Conservation (phyloP, 176 grass and related monocot genomes). For the Musa beccarii region DNA sequence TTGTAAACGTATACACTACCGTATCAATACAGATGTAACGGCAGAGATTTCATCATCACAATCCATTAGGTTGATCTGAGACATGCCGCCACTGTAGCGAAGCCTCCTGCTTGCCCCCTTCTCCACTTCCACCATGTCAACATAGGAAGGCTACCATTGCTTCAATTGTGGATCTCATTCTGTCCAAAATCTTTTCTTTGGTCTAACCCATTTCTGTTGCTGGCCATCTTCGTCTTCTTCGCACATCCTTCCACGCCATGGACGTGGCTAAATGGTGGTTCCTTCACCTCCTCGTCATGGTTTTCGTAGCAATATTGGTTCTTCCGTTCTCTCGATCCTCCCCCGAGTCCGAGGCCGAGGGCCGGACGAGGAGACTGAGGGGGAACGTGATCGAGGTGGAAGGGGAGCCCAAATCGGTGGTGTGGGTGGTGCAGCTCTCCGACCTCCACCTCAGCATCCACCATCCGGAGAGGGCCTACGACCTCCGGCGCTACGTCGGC, state of each 20-base stretch:
- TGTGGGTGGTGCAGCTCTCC: slow-evolving; percentile 83
- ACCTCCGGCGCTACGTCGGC: slow-evolving; percentile 74
- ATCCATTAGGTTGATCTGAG: no score
- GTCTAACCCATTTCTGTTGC: not conserved
- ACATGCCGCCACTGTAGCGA: no score
- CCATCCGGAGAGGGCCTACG: slow-evolving; percentile 79
- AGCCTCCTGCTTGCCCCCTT: no score
- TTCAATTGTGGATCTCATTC: not conserved
- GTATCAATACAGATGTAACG: no score
- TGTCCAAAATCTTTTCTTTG: not conserved
- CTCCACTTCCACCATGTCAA: no score
- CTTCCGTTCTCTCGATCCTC: slow-evolving; percentile 1
- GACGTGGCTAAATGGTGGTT: not conserved
- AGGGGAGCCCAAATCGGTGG: slow-evolving; percentile 52
- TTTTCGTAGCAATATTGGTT: not conserved
- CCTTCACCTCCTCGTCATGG: not conserved
- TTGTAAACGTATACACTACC: no score
- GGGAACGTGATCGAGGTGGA: slow-evolving; percentile 42
- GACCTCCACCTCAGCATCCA: slow-evolving; percentile 98
- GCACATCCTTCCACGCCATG: not conserved
- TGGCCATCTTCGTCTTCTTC: not conserved
- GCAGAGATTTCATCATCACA: no score
- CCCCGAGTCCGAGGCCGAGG: slow-evolving; percentile 2
- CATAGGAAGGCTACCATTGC: not conserved
- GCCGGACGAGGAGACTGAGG: not conserved